Evolutionary conservation across 164 flowering plant genomes (phyloP).

Genomic region (Chimonanthus praecox): DNA sequence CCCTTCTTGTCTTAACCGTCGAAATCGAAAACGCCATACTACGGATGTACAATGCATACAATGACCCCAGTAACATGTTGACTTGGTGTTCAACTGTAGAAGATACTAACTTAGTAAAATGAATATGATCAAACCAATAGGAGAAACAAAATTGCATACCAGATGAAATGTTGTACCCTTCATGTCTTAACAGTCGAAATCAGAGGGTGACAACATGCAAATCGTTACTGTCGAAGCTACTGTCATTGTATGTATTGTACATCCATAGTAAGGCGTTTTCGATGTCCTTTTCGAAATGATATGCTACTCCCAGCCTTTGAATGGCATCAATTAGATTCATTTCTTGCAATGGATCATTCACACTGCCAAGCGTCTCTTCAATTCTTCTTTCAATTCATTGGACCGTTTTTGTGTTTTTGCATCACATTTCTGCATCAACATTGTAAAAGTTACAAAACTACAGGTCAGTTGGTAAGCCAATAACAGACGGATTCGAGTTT

Average conservation of each 20-base stretch:
- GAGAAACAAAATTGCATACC: not conserved
- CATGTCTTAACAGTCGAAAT: constrained; percentile 12
- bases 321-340: constrained; percentile 7
- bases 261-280: not conserved
- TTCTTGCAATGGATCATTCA: not conserved
- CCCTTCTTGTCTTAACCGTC: constrained; percentile 13
- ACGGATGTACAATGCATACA: too few species aligned
- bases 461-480: not conserved
- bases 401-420: not conserved
- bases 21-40: not conserved
- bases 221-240: not conserved
- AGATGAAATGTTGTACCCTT: constrained; percentile 6
- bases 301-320: constrained; percentile 12
- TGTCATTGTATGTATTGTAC: not conserved
- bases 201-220: constrained; percentile 4
- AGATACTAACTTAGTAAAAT: not conserved
- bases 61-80: too few species aligned
- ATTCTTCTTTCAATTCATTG: constrained; percentile 1
- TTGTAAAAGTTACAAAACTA: not conserved
- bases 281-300: constrained; percentile 10
- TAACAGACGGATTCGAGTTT: not conserved
- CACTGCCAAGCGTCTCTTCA: constrained; percentile 1
- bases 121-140: not conserved
- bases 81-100: not conserved
- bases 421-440: constrained; percentile 3